These are phyloP conservation scores for Microbotryomycetes sp. DNA, from an alignment of 1,284 basidiomycete species.

Conservation along the genomic window DNA sequence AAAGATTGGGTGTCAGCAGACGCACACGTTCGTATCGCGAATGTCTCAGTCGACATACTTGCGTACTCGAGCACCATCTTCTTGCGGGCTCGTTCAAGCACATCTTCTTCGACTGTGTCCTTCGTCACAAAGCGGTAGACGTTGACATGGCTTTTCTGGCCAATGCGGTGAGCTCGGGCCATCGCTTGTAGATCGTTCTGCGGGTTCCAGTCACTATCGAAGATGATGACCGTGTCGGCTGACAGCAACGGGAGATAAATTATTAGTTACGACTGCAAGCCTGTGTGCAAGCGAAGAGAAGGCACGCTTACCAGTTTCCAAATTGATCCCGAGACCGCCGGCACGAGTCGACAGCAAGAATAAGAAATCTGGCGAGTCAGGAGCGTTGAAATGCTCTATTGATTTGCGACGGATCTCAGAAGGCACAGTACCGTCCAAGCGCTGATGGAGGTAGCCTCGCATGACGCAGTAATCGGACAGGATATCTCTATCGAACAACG, in stretches of 20 bases:
- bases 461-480: conserved; percentile 92
- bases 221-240: conserved; percentile 97
- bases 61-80: conserved; percentile 99
- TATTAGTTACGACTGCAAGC: conserved; percentile 42
- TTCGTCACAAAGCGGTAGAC: conserved; percentile 97
- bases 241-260: conserved; percentile 51
- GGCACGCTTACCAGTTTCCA: conserved; percentile 65
- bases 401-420: conserved; percentile 77
- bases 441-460: conserved; percentile 75
- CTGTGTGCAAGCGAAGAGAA: conserved; percentile 41
- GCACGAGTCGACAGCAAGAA: conserved; percentile 96
- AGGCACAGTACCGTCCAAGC: conserved; percentile 67
- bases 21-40: neutral
- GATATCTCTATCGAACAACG: conserved; percentile 57
- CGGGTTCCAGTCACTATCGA: conserved; percentile 78
- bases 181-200: conserved; percentile 99
- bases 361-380: conserved; percentile 71
- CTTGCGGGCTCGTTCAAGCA: conserved; percentile 94
- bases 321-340: conserved; percentile 93
- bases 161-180: conserved; percentile 95
- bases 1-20: conserved; percentile 16
- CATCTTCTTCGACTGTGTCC: conserved; percentile 98
- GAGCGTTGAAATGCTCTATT: conserved; percentile 70
- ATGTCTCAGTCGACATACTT: conserved; percentile 55
- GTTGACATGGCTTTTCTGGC: conserved; percentile 95